A percentile compares a stretch with the other conserved stretches of the same genome.
These are phyloP conservation scores for Solanum gandarillasii DNA, from an alignment of 257 asterid genomes.

Conservation along the genomic window DNA sequence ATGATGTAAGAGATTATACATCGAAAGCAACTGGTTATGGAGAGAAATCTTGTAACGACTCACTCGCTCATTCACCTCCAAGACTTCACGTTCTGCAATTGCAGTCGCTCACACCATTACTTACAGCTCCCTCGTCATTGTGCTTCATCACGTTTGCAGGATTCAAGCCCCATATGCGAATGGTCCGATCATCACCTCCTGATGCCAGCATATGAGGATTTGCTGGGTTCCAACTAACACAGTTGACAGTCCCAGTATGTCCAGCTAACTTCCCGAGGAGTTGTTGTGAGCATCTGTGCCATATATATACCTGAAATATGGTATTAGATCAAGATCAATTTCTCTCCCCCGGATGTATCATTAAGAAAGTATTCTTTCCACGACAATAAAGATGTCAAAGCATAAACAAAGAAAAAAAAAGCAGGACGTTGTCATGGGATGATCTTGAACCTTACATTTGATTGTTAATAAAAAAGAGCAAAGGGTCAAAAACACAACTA, in stretches of 20 bases:
- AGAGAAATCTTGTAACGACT: slow-evolving; percentile 2
- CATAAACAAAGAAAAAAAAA: neutral
- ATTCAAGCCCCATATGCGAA: slow-evolving; percentile 76
- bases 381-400: neutral
- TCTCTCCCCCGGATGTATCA: neutral
- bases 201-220: slow-evolving; percentile 88
- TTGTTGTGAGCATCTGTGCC: slow-evolving; percentile 64
- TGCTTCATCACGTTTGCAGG: slow-evolving; percentile 26
- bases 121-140: slow-evolving; percentile 24
- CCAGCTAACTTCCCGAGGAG: slow-evolving; percentile 45
- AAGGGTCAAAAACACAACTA: neutral
- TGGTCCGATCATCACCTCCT: slow-evolving; percentile 80
- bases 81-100: slow-evolving; percentile 48
- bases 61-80: slow-evolving; percentile 2
- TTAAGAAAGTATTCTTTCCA: neutral
- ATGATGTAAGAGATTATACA: slow-evolving; percentile 44
- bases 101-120: slow-evolving; percentile 55
- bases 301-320: slow-evolving; percentile 47
- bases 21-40: slow-evolving; percentile 22
- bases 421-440: neutral
- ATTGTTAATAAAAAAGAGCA: neutral
- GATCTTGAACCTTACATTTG: neutral
- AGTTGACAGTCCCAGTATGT: slow-evolving; percentile 73
- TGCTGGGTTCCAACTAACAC: slow-evolving; percentile 83
- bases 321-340: neutral